These are phyloP conservation scores for Thraustotheca clavata DNA, from an alignment of 352 stramenopile species.

Conservation along the genomic window DNA sequence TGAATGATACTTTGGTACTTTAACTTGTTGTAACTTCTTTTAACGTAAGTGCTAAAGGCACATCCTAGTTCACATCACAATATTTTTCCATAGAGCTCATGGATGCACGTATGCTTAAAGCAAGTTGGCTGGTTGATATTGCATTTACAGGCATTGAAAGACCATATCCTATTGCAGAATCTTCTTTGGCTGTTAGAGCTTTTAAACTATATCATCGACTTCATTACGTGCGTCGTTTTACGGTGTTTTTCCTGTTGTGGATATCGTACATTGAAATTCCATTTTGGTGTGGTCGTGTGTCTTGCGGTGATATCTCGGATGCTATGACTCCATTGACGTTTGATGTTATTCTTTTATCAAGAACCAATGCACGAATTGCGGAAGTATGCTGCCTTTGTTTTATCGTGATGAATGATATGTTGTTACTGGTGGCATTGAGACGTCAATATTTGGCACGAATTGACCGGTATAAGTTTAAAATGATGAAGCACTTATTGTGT, in stretches of 20 bases:
- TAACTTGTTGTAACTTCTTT: no score
- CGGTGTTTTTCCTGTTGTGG: slow-evolving; percentile 38
- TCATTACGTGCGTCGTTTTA: slow-evolving; percentile 32
- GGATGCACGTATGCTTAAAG: slow-evolving; percentile 10
- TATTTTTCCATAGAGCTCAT: no score
- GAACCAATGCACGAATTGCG: slow-evolving; percentile 22
- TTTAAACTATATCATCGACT: slow-evolving; percentile 35
- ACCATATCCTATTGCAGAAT: slow-evolving; percentile 11
- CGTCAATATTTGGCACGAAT: slow-evolving; percentile 3
- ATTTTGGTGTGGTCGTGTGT: slow-evolving; percentile 41
- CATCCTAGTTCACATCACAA: no score
- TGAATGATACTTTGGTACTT: no score
- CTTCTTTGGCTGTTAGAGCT: neutral
- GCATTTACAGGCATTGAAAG: slow-evolving; percentile 5
- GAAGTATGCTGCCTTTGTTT: neutral
- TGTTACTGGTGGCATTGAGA: neutral
- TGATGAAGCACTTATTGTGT: neutral
- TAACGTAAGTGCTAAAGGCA: no score
- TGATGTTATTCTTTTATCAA: slow-evolving; percentile 70
- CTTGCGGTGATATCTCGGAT: slow-evolving; percentile 64
- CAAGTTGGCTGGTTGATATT: slow-evolving; percentile 13
- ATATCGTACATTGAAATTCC: slow-evolving; percentile 50
- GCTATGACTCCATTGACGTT: slow-evolving; percentile 74
- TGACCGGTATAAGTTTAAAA: neutral
- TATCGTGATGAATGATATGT: neutral